Percentiles rank a stretch among this genome's conserved stretches.
phyloP scores from a whole-genome alignment of 164 flowering plant species.

The Chloranthus sessilifolius region DNA sequence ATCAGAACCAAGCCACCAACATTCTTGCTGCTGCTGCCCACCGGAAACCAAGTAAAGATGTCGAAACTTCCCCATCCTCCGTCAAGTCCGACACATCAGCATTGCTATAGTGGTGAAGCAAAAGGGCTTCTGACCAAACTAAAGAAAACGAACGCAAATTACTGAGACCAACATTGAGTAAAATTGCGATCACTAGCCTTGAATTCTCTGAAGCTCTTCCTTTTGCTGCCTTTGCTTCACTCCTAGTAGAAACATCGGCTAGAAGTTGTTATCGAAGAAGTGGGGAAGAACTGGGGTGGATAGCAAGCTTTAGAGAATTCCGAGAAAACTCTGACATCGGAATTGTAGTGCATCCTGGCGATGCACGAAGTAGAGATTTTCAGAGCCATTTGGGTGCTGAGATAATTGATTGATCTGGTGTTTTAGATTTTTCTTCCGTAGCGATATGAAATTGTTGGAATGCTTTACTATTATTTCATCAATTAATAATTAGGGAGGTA shows the following conservation, averaged over 20 bases:
- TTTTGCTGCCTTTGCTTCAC: conserved; percentile 90
- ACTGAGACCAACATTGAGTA: conserved; percentile 70
- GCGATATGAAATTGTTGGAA: too few species aligned
- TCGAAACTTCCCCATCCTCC: conserved; percentile 38
- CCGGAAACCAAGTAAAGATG: conserved; percentile 15
- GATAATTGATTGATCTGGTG: too few species aligned
- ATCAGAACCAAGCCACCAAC: conserved; percentile 29
- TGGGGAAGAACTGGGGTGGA: conserved; percentile 72
- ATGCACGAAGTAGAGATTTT: too few species aligned
- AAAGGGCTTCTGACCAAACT: conserved; percentile 21
- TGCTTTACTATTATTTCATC: too few species aligned
- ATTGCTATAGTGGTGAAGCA: conserved; percentile 47
- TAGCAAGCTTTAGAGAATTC: conserved; percentile 56
- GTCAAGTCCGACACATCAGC: conserved; percentile 54
- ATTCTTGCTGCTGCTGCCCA: conserved; percentile 31
- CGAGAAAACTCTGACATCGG: conserved; percentile 26
- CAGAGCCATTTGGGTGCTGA: too few species aligned
- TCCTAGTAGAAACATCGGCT: conserved; percentile 80
- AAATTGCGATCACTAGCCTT: conserved; percentile 60
- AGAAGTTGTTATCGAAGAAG: conserved; percentile 74
- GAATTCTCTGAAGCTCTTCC: conserved; percentile 98
- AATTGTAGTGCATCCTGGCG: conserved; percentile 22
- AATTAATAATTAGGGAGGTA: too few species aligned
- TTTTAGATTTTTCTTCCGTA: too few species aligned
- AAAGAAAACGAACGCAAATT: conserved; percentile 20